Percentiles rank a stretch among this genome's conserved stretches.
Evolutionary conservation across 164 flowering plant species (phyloP).

Genomic region (Litsea cubeba): DNA sequence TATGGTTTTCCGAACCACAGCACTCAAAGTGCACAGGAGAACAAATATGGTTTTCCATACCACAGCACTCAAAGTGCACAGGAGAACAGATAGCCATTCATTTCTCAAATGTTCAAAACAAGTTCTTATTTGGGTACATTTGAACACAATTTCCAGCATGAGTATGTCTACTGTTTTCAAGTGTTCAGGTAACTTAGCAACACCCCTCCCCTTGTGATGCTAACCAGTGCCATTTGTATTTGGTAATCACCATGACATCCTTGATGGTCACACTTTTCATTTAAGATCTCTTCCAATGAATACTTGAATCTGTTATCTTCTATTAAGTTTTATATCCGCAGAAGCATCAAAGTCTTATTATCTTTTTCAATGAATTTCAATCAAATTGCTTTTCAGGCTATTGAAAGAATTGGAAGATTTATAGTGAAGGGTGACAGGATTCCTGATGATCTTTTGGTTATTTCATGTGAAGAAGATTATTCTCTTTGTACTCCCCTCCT

Average conservation of each 20-base stretch:
- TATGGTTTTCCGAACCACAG: too few species aligned
- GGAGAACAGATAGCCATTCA: too few species aligned
- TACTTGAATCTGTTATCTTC: background rate
- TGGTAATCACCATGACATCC: too few species aligned
- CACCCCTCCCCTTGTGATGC: background rate
- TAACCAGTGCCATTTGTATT: too few species aligned
- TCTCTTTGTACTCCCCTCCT: constrained; percentile 58
- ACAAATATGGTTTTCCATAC: too few species aligned
- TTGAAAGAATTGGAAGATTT: constrained; percentile 66
- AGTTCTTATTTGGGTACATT: too few species aligned
- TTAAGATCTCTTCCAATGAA: background rate
- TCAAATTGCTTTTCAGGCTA: constrained; percentile 37
- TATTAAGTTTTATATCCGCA: background rate
- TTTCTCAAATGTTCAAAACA: too few species aligned
- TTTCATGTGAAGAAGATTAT: constrained; percentile 88
- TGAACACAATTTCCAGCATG: background rate
- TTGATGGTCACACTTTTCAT: too few species aligned
- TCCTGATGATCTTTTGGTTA: constrained; percentile 52
- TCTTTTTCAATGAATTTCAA: background rate
- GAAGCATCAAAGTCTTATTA: background rate
- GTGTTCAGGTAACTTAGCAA: background rate
- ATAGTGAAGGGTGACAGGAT: constrained; percentile 40
- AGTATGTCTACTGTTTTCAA: background rate
- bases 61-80: too few species aligned
- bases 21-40: too few species aligned